Evolutionary conservation across 441 rosid genomes (phyloP), one percentile per base, ranked within the genome.

Genomic region (Mallotus repandus): DNA sequence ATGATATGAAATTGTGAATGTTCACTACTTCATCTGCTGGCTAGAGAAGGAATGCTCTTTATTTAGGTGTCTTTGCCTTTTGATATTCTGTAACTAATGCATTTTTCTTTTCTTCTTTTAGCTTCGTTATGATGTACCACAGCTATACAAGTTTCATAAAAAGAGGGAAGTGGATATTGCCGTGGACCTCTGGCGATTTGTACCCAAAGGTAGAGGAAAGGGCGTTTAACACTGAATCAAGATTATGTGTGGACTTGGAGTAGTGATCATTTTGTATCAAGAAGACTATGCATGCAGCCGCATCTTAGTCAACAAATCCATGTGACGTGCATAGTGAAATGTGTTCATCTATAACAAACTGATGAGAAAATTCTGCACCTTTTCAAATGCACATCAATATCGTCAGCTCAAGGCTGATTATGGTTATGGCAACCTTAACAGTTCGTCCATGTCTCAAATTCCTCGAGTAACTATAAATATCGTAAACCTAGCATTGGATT

Each of bases 121-220:
- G 99, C 97, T 95, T 32, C 86, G 91, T 4, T 95, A 78, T 32
- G 98, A 88, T 75, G 81, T 96, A 41, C 97, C 97, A 1, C 89
- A 86, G 71, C 82, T 90, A 16, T 96, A 91, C 89, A 93, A 87
- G 82, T 90, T 91, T 80, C 99, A 93, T 78, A 89, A 89, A 89
- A 87, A 87, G 75, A 91, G 80, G 77, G 97, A 91, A 85, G 92
- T 90, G 16, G 95, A 93, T 83, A 80, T 95, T 46, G 93, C 95
- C 0, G 99, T 95, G 53, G 98, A 95, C 84, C 98, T 95, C 45
- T 95, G 99, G 99, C 94, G 98, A 55, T 93, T 95, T 79, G 95
- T 79, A 38, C 99, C 99, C 19, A 81, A 68, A 79, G 73, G 73
- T 63, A 83, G 49, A 25, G 61, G 54, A 59, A 59, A 45, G 49